phyloP scores from a whole-genome alignment of 1,139 yeast genomes.

The Candida glucosophila region DNA sequence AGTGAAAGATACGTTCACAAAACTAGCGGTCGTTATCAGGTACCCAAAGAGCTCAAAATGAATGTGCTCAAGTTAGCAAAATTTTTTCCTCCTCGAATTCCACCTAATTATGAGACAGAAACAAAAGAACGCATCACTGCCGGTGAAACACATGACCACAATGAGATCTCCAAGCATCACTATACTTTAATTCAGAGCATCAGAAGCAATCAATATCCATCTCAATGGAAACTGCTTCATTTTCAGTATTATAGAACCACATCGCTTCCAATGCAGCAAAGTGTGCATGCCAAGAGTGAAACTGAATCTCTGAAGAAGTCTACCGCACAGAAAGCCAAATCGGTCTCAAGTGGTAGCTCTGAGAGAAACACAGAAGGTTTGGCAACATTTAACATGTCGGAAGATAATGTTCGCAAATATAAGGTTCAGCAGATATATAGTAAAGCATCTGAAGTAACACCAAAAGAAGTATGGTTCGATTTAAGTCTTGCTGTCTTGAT shows the following conservation, averaged over 20 bases:
- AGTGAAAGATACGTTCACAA: conserved; percentile 49
- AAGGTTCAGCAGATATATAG: conserved; percentile 58
- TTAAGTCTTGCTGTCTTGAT: conserved; percentile 55
- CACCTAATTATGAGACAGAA: conserved; percentile 23
- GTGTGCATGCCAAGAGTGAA: too few species aligned
- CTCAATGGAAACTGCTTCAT: conserved; percentile 48
- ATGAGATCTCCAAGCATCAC: too few species aligned
- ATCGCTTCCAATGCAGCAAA: conserved; percentile 1
- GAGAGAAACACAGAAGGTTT: conserved; percentile 27
- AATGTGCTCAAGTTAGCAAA: conserved; percentile 45
- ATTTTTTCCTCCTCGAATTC: conserved; percentile 44
- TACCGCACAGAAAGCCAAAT: too few species aligned
- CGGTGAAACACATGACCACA: too few species aligned
- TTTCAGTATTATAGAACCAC: conserved; percentile 42
- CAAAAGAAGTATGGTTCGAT: conserved; percentile 54
- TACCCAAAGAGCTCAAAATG: conserved; percentile 34
- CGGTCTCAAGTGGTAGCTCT: background rate
- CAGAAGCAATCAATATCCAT: conserved; percentile 42
- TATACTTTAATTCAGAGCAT: too few species aligned
- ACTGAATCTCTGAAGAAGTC: too few species aligned
- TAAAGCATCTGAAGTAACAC: conserved; percentile 49
- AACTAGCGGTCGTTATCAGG: conserved; percentile 32
- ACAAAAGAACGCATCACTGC: conserved; percentile 6
- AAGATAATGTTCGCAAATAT: conserved; percentile 41
- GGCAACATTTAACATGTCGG: conserved; percentile 34